phyloP scores from a whole-genome alignment of 352 stramenopile species.

The Blastocystis sp. region DNA sequence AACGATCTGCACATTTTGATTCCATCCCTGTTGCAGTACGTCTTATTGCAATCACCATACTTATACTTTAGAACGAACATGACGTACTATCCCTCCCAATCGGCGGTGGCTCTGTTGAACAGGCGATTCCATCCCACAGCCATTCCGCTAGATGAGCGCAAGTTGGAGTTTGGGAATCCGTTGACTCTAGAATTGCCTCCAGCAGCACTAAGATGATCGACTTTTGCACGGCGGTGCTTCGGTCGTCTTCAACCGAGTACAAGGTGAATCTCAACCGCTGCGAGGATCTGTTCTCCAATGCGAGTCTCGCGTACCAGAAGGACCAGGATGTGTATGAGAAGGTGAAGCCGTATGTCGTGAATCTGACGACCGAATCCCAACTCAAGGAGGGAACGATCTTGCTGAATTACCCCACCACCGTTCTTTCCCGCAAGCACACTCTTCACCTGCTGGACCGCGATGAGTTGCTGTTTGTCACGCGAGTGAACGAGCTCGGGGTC shows the following conservation, averaged over 20 bases:
- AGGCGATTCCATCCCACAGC: neutral
- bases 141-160: neutral
- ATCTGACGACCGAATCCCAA: neutral
- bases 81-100: slow-evolving; percentile 31
- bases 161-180: neutral
- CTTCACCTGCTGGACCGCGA: neutral
- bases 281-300: neutral
- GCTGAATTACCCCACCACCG: slow-evolving; percentile 49
- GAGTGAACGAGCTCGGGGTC: slow-evolving; percentile 35
- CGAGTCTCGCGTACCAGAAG: slow-evolving; percentile 26
- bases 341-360: neutral
- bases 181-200: neutral
- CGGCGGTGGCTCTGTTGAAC: neutral
- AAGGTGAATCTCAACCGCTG: neutral
- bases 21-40: slow-evolving; percentile 15
- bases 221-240: neutral
- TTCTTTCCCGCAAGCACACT: neutral
- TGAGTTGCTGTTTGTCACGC: slow-evolving; percentile 19
- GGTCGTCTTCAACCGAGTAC: slow-evolving; percentile 4
- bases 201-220: neutral
- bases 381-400: slow-evolving; percentile 15
- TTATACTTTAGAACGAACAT: neutral
- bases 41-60: neutral
- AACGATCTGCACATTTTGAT: neutral
- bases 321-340: neutral